Evolutionary conservation across 2,329 filamentous ascomycete species (phyloP).

Genomic region (Dendrostoma leiphaemia): DNA sequence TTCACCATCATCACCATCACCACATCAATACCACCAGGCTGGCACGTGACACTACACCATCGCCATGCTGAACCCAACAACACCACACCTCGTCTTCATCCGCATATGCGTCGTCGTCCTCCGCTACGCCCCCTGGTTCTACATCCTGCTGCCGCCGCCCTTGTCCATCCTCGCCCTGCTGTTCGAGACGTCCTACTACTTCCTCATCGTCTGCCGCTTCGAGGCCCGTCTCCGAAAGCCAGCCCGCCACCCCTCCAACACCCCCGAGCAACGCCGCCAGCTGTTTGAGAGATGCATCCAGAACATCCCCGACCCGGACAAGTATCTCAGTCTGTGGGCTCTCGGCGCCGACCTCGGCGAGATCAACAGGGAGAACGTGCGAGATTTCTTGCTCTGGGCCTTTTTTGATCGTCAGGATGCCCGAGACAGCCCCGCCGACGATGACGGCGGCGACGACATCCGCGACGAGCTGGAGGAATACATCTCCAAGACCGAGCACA

Average conservation of each 20-base stretch:
- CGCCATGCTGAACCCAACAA: conserved; percentile 15
- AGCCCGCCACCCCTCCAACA: conserved; percentile 41
- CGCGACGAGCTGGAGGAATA: conserved; percentile 43
- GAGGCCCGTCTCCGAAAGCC: conserved; percentile 34
- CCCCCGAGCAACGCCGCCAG: conserved; percentile 45
- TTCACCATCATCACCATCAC: not conserved
- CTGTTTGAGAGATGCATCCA: conserved; percentile 57
- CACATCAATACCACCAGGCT: not conserved
- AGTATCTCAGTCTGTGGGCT: conserved; percentile 65
- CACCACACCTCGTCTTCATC: conserved; percentile 41
- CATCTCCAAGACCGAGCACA: conserved; percentile 51
- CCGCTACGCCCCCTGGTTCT: conserved; percentile 7
- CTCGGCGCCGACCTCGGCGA: conserved; percentile 55
- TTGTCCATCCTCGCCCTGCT: conserved; percentile 29
- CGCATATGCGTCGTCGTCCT: conserved; percentile 38
- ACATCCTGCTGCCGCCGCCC: conserved; percentile 11
- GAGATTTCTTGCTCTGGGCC: conserved; percentile 66
- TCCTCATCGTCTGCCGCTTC: conserved; percentile 42
- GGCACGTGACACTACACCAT: not conserved
- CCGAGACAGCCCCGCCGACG: conserved; percentile 9
- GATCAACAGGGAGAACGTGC: conserved; percentile 65
- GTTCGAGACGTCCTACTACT: conserved; percentile 42
- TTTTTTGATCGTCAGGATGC: conserved; percentile 53
- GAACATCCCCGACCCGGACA: conserved; percentile 52
- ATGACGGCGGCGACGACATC: conserved; percentile 33